These are phyloP conservation scores for Turritis glabra DNA, from an alignment of 345 rosid genomes.

Conservation along the genomic window DNA sequence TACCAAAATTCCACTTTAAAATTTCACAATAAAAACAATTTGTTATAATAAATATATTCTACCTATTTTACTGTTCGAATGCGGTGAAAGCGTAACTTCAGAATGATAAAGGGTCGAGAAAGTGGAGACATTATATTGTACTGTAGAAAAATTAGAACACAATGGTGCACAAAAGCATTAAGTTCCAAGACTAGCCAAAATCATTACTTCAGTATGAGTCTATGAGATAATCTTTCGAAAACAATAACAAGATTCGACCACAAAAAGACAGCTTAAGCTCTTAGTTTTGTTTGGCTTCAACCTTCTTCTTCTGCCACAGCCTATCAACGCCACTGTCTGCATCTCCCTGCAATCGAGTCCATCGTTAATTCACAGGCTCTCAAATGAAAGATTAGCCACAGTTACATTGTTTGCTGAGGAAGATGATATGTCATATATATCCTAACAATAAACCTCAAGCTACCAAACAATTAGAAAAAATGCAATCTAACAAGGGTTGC, in stretches of 20 bases:
- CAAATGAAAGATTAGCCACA: neutral
- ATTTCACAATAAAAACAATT: too few species aligned
- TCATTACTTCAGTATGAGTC: slow-evolving; percentile 2
- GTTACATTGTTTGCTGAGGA: neutral
- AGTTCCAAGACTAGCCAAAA: neutral
- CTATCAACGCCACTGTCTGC: slow-evolving; percentile 68
- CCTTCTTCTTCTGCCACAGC: slow-evolving; percentile 55
- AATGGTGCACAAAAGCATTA: neutral
- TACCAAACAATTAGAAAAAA: neutral
- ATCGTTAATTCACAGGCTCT: neutral
- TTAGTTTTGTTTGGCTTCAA: slow-evolving; percentile 37
- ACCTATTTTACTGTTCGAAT: too few species aligned
- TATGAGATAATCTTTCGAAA: neutral
- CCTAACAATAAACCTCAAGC: neutral
- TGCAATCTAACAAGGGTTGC: neutral
- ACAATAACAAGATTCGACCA: neutral
- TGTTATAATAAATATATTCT: too few species aligned
- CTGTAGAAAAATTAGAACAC: neutral
- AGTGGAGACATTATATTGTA: neutral
- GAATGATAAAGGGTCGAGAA: neutral
- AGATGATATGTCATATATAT: neutral
- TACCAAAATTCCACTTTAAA: too few species aligned
- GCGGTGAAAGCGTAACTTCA: too few species aligned
- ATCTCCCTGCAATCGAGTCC: slow-evolving; percentile 50
- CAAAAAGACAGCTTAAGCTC: neutral